Evolutionary conservation across 1,284 basidiomycete genomes (phyloP).

Genomic region (Agroathelia rolfsii): DNA sequence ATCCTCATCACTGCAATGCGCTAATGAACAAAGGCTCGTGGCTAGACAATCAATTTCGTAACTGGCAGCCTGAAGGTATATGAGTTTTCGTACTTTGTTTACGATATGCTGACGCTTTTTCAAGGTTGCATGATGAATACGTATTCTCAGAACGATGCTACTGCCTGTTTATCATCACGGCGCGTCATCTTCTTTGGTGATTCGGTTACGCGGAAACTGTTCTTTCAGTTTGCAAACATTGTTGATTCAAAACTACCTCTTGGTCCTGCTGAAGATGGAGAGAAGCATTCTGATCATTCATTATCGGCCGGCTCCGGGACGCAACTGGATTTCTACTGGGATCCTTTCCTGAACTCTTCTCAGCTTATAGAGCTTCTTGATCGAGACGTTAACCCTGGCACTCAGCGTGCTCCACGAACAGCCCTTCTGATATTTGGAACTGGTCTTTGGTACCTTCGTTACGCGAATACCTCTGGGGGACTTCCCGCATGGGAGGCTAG

Average conservation of each 20-base stretch:
- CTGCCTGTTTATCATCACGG: slow-evolving; percentile 41
- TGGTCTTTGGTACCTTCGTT: slow-evolving; percentile 81
- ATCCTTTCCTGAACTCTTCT: slow-evolving; percentile 71
- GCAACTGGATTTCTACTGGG: slow-evolving; percentile 67
- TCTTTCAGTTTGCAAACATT: slow-evolving; percentile 60
- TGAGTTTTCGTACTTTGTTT: slow-evolving; percentile 7
- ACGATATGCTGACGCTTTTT: slow-evolving; percentile 9
- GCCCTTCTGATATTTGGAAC: slow-evolving; percentile 74
- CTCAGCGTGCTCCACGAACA: slow-evolving; percentile 21
- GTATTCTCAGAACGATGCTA: slow-evolving; percentile 46
- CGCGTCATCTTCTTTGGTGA: slow-evolving; percentile 77
- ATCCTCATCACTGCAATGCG: slow-evolving; percentile 64
- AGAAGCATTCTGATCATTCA: slow-evolving; percentile 61
- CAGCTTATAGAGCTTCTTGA: slow-evolving; percentile 32
- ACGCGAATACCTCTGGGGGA: slow-evolving; percentile 59
- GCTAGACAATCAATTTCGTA: slow-evolving; percentile 55
- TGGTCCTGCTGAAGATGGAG: slow-evolving; percentile 41
- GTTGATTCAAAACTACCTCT: slow-evolving; percentile 48
- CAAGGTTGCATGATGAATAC: slow-evolving; percentile 68
- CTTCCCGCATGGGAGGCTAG: slow-evolving; percentile 67
- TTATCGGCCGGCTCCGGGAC: slow-evolving; percentile 35
- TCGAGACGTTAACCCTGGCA: slow-evolving; percentile 15
- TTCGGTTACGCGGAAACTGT: slow-evolving; percentile 71
- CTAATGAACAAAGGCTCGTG: slow-evolving; percentile 68
- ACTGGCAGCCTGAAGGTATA: slow-evolving; percentile 83